Evolutionary conservation across 1,284 basidiomycete genomes (phyloP), one percentile per base, ranked within the genome.

Genomic region (Papiliotrema terrestris): DNA sequence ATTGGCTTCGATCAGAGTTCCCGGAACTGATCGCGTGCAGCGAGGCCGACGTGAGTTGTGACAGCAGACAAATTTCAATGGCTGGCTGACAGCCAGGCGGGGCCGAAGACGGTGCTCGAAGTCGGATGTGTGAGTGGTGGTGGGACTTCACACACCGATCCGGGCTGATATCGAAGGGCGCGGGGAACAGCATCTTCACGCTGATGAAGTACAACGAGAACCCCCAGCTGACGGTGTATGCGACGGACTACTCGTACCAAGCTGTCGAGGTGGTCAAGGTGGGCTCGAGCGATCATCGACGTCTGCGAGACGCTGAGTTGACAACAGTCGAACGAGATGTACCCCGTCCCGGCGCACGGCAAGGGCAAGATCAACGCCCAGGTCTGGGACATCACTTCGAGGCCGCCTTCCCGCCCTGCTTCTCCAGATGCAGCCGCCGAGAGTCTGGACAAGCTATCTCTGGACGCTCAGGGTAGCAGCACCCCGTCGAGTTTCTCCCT

Each of bases 1-100:
- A 91, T 79, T 97, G 93, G 92, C 79, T 96, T n/a, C 84, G 88
- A 62, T 85, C 90, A 37, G 93, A 97, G 74, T 97, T 96, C 67
- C 89, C 88, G 1, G 90, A 94, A 68, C 80, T 96, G 19, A 80
- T 88, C 22, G 80, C 80, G 20, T 86, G 86, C 11, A 83, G 87
- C 13, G 80, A 86, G 63, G 76, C 83, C 3, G 83, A 88, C 64
- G 89, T 89, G 68, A 54, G 79, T 69, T 23, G 23, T 8, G 8
- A 17, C 11, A 43, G 39, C 14, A 3, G 5, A 13, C 4, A 32
- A 4, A n/a, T 37, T 38, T 15, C 14, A 8, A 26, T 35, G 45
- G 4, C 4, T 6, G n/a, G 22, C 41, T 45, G 19, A 43, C 39
- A 22, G 14, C 13, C 39, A 91, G 86, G 89, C 89, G 57, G 91